Conservation (phyloP, 2,329 filamentous ascomycete species). For the Cladosporium sp. region DNA sequence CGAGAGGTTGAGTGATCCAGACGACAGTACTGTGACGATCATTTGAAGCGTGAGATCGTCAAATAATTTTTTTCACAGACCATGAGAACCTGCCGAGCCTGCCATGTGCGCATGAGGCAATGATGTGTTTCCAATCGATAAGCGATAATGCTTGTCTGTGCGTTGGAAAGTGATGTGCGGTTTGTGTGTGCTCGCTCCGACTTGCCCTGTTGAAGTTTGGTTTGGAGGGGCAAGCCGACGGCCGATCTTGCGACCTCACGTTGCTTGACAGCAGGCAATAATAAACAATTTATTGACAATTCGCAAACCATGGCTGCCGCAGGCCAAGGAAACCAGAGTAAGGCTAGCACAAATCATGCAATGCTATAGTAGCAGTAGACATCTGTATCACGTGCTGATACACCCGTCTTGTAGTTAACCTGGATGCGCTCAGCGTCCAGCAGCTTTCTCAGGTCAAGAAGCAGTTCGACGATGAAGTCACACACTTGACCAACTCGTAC, state of each 20-base stretch:
- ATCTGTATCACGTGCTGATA: constrained; percentile 13
- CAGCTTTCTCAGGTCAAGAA: constrained; percentile 92
- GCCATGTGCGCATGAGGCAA: neutral
- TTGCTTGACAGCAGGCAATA: constrained; percentile 14
- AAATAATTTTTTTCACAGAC: neutral
- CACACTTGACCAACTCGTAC: constrained; percentile 89
- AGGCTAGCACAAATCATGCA: constrained; percentile 4
- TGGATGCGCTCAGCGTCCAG: constrained; percentile 76
- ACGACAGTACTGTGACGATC: neutral
- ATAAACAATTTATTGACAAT: constrained; percentile 2
- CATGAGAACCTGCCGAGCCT: neutral
- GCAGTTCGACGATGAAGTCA: constrained; percentile 92
- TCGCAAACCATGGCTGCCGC: constrained; percentile 17
- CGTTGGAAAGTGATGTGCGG: constrained; percentile 12
- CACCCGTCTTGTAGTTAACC: constrained; percentile 55
- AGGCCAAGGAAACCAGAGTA: constrained; percentile 20
- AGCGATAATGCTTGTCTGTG: constrained; percentile 10
- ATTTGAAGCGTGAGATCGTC: constrained; percentile 3
- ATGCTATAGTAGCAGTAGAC: constrained; percentile 9
- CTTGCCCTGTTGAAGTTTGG: constrained; percentile 10
- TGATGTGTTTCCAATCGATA: constrained; percentile 10
- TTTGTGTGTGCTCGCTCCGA: constrained; percentile 10
- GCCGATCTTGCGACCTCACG: constrained; percentile 20
- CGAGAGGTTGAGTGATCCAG: constrained; percentile 11
- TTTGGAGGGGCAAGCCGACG: constrained; percentile 8